phyloP scores from a whole-genome alignment of 352 stramenopile genomes.

The Hyaloperonospora arabidopsidis region DNA sequence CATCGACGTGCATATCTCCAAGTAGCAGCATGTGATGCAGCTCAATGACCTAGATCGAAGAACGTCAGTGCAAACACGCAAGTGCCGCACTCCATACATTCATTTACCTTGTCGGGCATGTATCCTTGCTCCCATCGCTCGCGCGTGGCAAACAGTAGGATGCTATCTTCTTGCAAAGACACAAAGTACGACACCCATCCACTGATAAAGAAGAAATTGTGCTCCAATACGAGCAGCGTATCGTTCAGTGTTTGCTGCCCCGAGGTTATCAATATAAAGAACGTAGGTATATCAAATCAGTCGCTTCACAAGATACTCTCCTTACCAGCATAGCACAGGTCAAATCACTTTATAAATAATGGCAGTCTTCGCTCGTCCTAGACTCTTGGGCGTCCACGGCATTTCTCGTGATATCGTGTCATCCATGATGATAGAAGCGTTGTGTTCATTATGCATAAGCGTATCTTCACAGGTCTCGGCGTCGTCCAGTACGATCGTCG shows the following conservation, averaged over 20 bases:
- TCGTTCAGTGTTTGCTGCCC: conserved; percentile 80
- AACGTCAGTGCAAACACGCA: neutral
- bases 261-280: neutral
- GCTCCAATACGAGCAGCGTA: conserved; percentile 66
- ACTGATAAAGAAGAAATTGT: conserved; percentile 80
- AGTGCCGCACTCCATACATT: neutral
- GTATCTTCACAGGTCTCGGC: conserved; percentile 19
- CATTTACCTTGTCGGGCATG: conserved; percentile 63
- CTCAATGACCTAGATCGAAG: conserved; percentile 47
- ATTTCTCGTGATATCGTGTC: conserved; percentile 39
- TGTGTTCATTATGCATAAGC: conserved; percentile 70
- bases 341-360: conserved; percentile 81
- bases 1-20: conserved; percentile 82
- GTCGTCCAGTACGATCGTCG: conserved; percentile 34
- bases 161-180: conserved; percentile 70
- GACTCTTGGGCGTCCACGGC: conserved; percentile 77
- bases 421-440: conserved; percentile 66
- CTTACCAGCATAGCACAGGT: neutral
- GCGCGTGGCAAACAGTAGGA: conserved; percentile 69
- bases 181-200: conserved; percentile 79
- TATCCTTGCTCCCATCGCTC: conserved; percentile 80
- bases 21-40: conserved; percentile 67
- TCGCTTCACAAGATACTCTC: too few relatives aligned
- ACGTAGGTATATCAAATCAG: too few relatives aligned
- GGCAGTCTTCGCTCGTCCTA: conserved; percentile 75